These are phyloP conservation scores for Tagetes erecta DNA, from an alignment of 129 eudicot genomes.

Conservation along the genomic window DNA sequence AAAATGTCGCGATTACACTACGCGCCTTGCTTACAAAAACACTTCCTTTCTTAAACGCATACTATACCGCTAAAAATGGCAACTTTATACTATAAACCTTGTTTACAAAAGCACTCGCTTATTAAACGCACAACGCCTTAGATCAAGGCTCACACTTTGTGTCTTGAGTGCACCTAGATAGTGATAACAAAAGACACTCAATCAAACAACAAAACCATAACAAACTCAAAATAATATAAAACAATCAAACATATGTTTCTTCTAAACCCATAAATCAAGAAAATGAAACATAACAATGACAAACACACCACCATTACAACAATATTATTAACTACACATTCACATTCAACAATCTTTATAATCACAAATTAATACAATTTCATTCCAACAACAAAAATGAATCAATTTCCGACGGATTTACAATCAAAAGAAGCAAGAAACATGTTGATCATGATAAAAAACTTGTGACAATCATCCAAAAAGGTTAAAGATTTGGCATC, in stretches of 20 bases:
- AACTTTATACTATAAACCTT: too few species aligned
- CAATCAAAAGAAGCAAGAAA: background rate
- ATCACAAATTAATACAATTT: background rate
- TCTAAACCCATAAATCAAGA: background rate
- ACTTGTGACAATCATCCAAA: background rate
- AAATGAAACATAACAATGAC: background rate
- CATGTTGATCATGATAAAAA: slow-evolving; percentile 25
- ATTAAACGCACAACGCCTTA: too few species aligned
- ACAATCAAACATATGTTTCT: too few species aligned
- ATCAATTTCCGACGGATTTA: background rate
- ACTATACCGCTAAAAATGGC: too few species aligned
- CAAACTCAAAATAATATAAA: background rate
- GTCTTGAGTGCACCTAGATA: background rate
- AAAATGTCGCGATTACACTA: too few species aligned
- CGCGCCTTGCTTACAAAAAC: too few species aligned
- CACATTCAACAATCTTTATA: background rate
- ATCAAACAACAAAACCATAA: background rate
- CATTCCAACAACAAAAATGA: background rate
- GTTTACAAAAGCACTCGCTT: too few species aligned
- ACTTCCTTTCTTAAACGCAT: too few species aligned
- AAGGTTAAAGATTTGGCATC: slow-evolving; percentile 15
- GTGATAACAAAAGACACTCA: background rate
- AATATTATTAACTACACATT: background rate
- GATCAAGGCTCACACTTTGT: too few species aligned
- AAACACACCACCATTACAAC: background rate